These are phyloP conservation scores for Paratinospora sagittata DNA, from an alignment of 164 flowering plant species.

Conservation along the genomic window DNA sequence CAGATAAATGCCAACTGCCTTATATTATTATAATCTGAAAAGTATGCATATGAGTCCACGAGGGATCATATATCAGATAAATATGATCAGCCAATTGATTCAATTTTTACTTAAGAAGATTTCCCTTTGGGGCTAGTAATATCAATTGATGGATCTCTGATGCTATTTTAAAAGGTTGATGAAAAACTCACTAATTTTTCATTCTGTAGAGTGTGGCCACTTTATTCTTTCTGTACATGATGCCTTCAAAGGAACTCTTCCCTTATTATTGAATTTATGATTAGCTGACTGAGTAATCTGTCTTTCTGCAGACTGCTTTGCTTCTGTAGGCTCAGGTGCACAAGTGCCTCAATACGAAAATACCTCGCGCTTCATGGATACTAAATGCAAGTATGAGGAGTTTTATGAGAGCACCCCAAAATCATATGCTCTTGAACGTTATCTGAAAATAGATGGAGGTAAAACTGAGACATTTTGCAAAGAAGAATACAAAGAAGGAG, in stretches of 20 bases:
- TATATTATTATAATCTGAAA: no score
- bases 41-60: no score
- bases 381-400: conserved; percentile 47
- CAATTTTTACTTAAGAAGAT: background rate
- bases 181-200: background rate
- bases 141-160: no score
- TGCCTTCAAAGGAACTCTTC: background rate
- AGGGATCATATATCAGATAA: background rate
- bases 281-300: background rate
- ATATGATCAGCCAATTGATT: background rate
- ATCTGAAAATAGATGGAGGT: conserved; percentile 58
- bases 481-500: conserved; percentile 32
- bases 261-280: background rate
- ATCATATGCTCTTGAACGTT: conserved; percentile 25
- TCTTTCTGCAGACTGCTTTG: conserved; percentile 40
- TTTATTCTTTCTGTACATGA: background rate
- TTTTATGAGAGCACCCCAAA: conserved; percentile 41
- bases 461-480: conserved; percentile 31
- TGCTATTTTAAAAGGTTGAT: no score
- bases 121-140: background rate
- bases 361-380: conserved; percentile 58
- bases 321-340: conserved; percentile 33
- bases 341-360: conserved; percentile 76
- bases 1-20: no score
- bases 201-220: background rate